Conservation (phyloP, 768 basidiomycete species). For the Thelephora aurantiotincta region DNA sequence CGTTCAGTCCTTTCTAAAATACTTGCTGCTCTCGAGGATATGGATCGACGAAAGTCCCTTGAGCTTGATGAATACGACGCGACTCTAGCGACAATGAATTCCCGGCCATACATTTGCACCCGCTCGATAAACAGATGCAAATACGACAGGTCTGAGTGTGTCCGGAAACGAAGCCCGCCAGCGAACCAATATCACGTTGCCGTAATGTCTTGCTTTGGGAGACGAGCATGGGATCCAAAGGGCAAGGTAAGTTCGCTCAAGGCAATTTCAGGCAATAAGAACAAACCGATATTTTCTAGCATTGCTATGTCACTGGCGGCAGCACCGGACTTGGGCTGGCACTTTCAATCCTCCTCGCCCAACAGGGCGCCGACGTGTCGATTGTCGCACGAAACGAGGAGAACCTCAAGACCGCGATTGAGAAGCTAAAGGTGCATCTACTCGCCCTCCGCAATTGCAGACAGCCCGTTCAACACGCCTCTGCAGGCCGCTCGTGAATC, state of each 20-base stretch:
- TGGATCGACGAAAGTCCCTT: no score
- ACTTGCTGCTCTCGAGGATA: no score
- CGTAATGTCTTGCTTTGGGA: background rate
- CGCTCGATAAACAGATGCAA: no score
- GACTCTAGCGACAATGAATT: no score
- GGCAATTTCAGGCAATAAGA: background rate
- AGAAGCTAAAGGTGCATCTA: slow-evolving; percentile 45
- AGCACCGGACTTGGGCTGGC: slow-evolving; percentile 70
- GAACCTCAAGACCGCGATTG: slow-evolving; percentile 45
- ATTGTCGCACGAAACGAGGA: slow-evolving; percentile 69
- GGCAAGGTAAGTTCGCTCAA: background rate
- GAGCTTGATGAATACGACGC: no score
- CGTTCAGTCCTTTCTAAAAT: no score
- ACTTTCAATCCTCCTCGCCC: slow-evolving; percentile 50
- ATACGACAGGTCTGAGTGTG: no score
- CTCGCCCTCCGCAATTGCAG: background rate
- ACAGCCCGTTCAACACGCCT: background rate
- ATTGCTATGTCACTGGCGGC: slow-evolving; percentile 78
- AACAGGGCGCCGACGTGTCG: slow-evolving; percentile 67
- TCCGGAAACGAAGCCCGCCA: no score
- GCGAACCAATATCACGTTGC: no score
- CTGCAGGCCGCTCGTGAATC: slow-evolving; percentile 35
- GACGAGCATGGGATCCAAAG: background rate
- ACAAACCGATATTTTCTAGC: slow-evolving; percentile 27
- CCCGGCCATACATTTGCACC: no score